Evolutionary conservation across 345 rosid species (phyloP).

Genomic region (Camelina laxa): DNA sequence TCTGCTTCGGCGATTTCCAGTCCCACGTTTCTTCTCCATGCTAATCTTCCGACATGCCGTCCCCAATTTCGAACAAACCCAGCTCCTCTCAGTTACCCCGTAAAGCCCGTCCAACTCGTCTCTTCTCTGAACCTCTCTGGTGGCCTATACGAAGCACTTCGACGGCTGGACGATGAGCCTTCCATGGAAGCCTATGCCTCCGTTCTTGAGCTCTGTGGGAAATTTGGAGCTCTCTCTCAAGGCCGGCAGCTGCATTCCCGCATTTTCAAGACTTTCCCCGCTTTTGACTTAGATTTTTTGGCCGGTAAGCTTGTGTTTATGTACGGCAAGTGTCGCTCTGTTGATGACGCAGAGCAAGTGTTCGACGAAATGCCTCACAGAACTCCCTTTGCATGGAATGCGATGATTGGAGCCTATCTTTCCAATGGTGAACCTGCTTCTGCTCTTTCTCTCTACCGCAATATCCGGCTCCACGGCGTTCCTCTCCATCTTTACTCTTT

Average conservation of each 20-base stretch:
- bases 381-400: constrained; percentile 76
- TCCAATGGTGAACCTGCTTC: constrained; percentile 55
- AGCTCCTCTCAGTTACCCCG: constrained; percentile 17
- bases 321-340: constrained; percentile 70
- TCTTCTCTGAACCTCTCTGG: constrained; percentile 41
- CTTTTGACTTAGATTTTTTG: constrained; percentile 47
- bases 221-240: constrained; percentile 44
- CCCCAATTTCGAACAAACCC: constrained; percentile 39
- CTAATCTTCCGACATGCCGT: constrained; percentile 20
- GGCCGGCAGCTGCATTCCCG: constrained; percentile 68
- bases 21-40: constrained; percentile 19
- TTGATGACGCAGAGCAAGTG: constrained; percentile 58
- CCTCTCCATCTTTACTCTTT: constrained; percentile 64
- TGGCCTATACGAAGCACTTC: constrained; percentile 52
- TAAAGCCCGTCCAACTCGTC: constrained; percentile 21
- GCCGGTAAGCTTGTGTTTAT: constrained; percentile 70
- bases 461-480: constrained; percentile 58
- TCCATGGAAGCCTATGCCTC: constrained; percentile 51
- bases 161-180: constrained; percentile 32
- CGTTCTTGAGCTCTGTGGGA: constrained; percentile 59
- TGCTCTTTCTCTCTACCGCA: constrained; percentile 56
- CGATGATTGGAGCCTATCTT: constrained; percentile 69
- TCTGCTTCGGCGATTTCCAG: constrained; percentile 41
- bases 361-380: constrained; percentile 70
- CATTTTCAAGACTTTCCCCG: constrained; percentile 47